Conservation (phyloP, 768 basidiomycete genomes). For the Tricholoma hemisulphureum region DNA sequence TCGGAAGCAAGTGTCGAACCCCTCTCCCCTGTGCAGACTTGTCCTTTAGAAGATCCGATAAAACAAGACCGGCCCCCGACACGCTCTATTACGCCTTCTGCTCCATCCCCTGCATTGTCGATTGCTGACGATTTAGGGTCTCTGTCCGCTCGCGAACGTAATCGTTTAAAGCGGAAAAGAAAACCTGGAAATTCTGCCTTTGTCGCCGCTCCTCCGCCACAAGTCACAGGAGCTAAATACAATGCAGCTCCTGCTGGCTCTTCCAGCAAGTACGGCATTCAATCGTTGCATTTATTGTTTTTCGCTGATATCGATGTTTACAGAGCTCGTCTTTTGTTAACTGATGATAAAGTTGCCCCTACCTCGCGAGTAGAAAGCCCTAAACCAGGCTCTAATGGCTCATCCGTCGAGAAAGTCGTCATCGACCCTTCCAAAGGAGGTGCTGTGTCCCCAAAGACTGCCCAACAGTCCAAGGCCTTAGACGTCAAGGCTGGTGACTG, state of each 20-base stretch:
- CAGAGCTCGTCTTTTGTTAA: constrained; percentile 73
- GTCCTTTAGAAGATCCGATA: constrained; percentile 31
- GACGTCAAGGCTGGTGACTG: constrained; percentile 74
- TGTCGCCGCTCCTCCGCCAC: constrained; percentile 70
- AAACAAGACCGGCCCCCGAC: constrained; percentile 37
- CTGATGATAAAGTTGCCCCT: constrained; percentile 52
- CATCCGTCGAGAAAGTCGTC: constrained; percentile 60
- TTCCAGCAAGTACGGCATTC: constrained; percentile 52
- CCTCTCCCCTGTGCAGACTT: constrained; percentile 46
- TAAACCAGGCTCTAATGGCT: constrained; percentile 38
- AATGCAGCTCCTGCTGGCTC: constrained; percentile 54
- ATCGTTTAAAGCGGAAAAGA: constrained; percentile 92
- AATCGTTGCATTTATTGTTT: not conserved
- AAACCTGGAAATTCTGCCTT: constrained; percentile 84
- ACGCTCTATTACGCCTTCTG: constrained; percentile 48
- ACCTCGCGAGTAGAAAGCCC: constrained; percentile 62
- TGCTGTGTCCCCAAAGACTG: constrained; percentile 73
- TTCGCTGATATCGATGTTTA: constrained; percentile 3
- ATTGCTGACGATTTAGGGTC: constrained; percentile 49
- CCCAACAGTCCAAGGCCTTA: constrained; percentile 75
- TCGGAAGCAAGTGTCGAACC: constrained; percentile 33
- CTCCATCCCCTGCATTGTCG: constrained; percentile 45
- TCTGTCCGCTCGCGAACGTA: constrained; percentile 89
- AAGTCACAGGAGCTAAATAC: constrained; percentile 60
- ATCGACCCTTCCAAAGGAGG: constrained; percentile 84